A percentile compares a stretch with the other conserved stretches of the same genome.
These are phyloP conservation scores for Calocera cornea DNA, from an alignment of 768 basidiomycete genomes.

Conservation along the genomic window DNA sequence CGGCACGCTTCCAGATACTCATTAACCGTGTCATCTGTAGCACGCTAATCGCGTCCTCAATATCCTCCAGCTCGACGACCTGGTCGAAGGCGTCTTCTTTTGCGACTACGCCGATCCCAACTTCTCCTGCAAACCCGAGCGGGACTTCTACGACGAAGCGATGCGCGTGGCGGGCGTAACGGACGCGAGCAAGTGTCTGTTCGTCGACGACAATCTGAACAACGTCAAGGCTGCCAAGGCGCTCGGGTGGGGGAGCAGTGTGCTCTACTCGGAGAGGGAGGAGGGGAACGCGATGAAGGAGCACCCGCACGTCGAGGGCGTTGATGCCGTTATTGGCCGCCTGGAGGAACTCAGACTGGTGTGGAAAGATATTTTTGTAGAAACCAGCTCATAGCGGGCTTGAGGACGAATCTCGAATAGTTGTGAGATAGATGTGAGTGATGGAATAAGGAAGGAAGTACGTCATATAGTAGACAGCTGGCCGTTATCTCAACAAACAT, in stretches of 20 bases:
- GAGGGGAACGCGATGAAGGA: slow-evolving; percentile 25
- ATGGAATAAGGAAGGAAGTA: no score
- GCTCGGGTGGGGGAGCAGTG: slow-evolving; percentile 59
- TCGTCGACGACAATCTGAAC: slow-evolving; percentile 60
- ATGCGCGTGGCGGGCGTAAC: slow-evolving; percentile 44
- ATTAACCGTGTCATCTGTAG: slow-evolving; percentile 26
- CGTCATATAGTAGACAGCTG: no score
- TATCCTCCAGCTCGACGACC: slow-evolving; percentile 58
- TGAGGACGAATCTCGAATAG: no score
- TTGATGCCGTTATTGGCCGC: slow-evolving; percentile 38
- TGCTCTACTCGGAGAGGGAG: slow-evolving; percentile 30
- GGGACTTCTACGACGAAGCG: slow-evolving; percentile 59
- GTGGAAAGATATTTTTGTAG: slow-evolving; percentile 61
- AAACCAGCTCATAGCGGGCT: neutral
- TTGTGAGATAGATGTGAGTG: no score
- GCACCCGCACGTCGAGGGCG: slow-evolving; percentile 23
- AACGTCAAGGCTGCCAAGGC: slow-evolving; percentile 56
- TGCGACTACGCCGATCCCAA: slow-evolving; percentile 58
- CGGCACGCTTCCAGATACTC: neutral
- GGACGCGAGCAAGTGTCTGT: slow-evolving; percentile 60
- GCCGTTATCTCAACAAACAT: no score
- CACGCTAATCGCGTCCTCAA: slow-evolving; percentile 68
- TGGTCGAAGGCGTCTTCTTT: slow-evolving; percentile 58
- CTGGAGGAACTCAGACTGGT: slow-evolving; percentile 54
- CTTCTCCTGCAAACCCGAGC: slow-evolving; percentile 73